These are phyloP conservation scores for Salinomyces thailandicus DNA, from an alignment of 2,329 filamentous ascomycete species.

Conservation along the genomic window DNA sequence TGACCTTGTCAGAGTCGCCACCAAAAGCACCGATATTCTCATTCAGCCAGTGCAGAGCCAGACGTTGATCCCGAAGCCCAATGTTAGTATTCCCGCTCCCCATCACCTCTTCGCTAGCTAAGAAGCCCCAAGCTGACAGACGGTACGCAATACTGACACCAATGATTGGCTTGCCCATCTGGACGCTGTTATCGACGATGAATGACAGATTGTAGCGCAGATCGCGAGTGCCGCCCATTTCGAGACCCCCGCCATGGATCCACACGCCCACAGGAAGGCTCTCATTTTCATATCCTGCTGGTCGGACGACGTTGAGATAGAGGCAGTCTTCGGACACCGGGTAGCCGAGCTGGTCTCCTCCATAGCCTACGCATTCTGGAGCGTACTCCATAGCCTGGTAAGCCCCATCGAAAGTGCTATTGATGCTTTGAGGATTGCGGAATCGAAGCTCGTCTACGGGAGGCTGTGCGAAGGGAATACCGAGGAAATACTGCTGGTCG, in stretches of 20 bases:
- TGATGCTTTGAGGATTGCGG: constrained; percentile 24
- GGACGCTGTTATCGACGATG: constrained; percentile 17
- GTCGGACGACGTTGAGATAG: constrained; percentile 3
- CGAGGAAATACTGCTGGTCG: constrained; percentile 39
- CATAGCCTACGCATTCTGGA: constrained; percentile 33
- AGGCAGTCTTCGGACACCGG: constrained; percentile 27
- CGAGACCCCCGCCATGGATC: constrained; percentile 19
- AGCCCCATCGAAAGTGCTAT: constrained; percentile 30
- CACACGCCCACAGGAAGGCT: constrained; percentile 5
- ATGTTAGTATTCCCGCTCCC: constrained; percentile 43
- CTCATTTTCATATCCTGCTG: constrained; percentile 4
- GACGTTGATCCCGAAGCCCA: constrained; percentile 52
- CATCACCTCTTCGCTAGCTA: constrained; percentile 35
- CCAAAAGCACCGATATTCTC: constrained; percentile 50
- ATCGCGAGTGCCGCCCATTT: constrained; percentile 17
- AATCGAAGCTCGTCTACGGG: constrained; percentile 26
- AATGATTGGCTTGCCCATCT: constrained; percentile 34
- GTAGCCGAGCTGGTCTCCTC: constrained; percentile 22
- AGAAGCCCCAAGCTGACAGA: constrained; percentile 46
- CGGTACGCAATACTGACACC: constrained; percentile 53
- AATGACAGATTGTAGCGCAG: constrained; percentile 19
- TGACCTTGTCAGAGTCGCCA: constrained; percentile 45
- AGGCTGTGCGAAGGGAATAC: constrained; percentile 30
- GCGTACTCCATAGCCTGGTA: constrained; percentile 33
- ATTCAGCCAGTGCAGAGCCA: constrained; percentile 50